These are phyloP conservation scores for Kappamyces sp. DNA, from an alignment of 192 early-diverging fungal species.

Conservation along the genomic window DNA sequence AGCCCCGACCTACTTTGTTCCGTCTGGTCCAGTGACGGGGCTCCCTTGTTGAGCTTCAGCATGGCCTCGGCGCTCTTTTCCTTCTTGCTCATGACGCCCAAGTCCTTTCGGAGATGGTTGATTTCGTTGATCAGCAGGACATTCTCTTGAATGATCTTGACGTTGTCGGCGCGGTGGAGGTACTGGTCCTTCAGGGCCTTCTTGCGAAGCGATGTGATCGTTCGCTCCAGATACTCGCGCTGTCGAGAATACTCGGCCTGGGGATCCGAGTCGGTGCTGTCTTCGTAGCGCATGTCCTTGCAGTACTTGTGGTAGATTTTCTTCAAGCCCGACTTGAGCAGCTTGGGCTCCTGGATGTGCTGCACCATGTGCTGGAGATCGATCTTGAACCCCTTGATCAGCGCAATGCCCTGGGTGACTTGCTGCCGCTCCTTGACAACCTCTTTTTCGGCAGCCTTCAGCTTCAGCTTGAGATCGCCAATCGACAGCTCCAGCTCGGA, in stretches of 20 bases:
- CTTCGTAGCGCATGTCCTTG: conserved; percentile 19
- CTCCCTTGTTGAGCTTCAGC: conserved; percentile 20
- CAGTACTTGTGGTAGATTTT: conserved; percentile 57
- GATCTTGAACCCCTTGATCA: conserved; percentile 48
- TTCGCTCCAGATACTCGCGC: conserved; percentile 54
- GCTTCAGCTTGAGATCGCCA: conserved; percentile 52
- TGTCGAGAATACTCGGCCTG: conserved; percentile 53
- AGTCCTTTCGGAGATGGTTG: conserved; percentile 47
- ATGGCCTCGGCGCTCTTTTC: conserved; percentile 40
- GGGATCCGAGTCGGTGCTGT: conserved; percentile 40
- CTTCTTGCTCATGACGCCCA: conserved; percentile 28
- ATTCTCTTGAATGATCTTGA: conserved; percentile 53
- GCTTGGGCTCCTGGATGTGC: conserved; percentile 55
- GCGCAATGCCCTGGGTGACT: conserved; percentile 34
- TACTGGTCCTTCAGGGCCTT: conserved; percentile 52
- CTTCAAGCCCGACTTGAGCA: conserved; percentile 43
- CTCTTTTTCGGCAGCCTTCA: conserved; percentile 55
- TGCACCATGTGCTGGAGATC: conserved; percentile 52
- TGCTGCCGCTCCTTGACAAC: conserved; percentile 36
- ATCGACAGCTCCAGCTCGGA: conserved; percentile 49
- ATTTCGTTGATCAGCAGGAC: conserved; percentile 54
- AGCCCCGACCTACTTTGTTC: neutral
- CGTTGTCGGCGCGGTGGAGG: conserved; percentile 47
- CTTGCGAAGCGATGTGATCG: conserved; percentile 43
- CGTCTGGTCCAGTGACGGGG: neutral